Percentiles rank a stretch among this genome's conserved stretches.
These are phyloP conservation scores for Parsonsia alboflavescens DNA, from an alignment of 257 asterid species.

Conservation along the genomic window DNA sequence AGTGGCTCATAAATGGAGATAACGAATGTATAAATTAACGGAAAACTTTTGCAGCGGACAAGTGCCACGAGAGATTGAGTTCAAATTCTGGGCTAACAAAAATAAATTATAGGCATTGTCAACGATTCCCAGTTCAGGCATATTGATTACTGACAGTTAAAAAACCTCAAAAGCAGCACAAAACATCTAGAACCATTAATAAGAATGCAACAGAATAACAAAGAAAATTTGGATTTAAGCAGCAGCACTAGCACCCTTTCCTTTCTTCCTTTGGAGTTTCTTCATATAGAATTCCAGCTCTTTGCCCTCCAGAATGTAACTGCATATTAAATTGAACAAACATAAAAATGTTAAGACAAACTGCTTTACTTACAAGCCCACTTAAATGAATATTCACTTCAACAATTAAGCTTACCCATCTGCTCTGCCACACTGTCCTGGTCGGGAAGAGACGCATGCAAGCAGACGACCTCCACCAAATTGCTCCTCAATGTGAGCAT, in stretches of 20 bases:
- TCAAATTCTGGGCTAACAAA: neutral
- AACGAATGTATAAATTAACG: neutral
- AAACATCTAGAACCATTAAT: neutral
- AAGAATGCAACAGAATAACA: neutral
- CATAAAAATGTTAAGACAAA: neutral
- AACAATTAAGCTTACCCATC: conserved; percentile 39
- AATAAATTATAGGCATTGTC: neutral
- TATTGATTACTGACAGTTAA: neutral
- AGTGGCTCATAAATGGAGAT: neutral
- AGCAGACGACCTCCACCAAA: conserved; percentile 41
- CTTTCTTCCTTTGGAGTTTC: conserved; percentile 36
- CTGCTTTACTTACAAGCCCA: neutral
- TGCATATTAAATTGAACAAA: conserved; percentile 3
- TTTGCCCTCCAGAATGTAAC: conserved; percentile 37
- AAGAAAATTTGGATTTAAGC: neutral
- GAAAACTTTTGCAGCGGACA: no score
- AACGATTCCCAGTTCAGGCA: neutral
- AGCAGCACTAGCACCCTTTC: conserved; percentile 34
- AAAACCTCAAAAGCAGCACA: neutral
- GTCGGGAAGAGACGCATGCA: conserved; percentile 54
- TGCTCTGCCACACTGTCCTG: conserved; percentile 55
- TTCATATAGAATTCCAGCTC: conserved; percentile 34
- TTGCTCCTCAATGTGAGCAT: conserved; percentile 50
- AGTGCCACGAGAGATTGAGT: no score
- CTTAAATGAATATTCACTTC: neutral